Evolutionary conservation across 179 eudicot species (phyloP).

Genomic region (Corrigiola litoralis): DNA sequence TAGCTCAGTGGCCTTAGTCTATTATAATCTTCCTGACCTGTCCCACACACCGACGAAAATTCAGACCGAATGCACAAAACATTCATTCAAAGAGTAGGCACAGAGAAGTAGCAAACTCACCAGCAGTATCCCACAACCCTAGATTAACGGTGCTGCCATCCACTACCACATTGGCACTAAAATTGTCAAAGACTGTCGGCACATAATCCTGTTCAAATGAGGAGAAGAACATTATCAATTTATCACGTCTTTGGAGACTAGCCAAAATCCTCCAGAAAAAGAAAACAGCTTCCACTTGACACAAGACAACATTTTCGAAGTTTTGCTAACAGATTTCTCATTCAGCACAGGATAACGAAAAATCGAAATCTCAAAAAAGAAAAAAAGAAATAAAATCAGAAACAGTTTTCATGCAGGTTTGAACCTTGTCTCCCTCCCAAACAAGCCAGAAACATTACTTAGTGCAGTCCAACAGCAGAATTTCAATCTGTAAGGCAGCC

Average conservation of each 20-base stretch:
- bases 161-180: constrained; percentile 45
- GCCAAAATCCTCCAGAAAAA: neutral
- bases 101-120: constrained; percentile 12
- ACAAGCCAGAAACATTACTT: too few species aligned
- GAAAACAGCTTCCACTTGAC: neutral
- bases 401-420: neutral
- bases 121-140: constrained; percentile 51
- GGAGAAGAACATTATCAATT: neutral
- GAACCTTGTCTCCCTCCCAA: neutral
- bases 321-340: too few species aligned
- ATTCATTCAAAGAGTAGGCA: neutral
- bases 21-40: constrained; percentile 48
- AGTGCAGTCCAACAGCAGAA: too few species aligned
- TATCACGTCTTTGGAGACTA: neutral
- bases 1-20: constrained; percentile 47
- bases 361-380: too few species aligned
- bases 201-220: constrained; percentile 38
- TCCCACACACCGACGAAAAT: neutral
- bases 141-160: constrained; percentile 46
- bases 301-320: neutral
- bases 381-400: neutral
- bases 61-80: neutral
- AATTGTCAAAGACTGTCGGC: constrained; percentile 47
- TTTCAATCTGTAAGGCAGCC: too few species aligned
- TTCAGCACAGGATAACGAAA: too few species aligned